Percentiles rank a stretch among this genome's conserved stretches.
phyloP scores from a whole-genome alignment of 192 early-diverging fungal species.

The Umbelopsis isabellina region DNA sequence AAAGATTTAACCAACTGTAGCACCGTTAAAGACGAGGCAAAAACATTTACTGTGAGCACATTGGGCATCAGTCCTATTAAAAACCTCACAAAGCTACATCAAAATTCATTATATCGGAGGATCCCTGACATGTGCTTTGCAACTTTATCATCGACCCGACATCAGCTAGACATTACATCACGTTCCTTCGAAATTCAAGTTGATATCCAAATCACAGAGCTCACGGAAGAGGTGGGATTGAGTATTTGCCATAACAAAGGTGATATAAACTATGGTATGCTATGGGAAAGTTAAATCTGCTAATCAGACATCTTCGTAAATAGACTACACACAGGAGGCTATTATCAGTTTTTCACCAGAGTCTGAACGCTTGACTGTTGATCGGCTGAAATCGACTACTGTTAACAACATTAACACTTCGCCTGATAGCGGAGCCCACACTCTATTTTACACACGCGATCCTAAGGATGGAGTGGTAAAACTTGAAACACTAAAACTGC shows the following conservation, averaged over 20 bases:
- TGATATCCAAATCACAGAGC: conserved; percentile 5
- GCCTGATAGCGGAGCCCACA: background rate
- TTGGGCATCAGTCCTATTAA: conserved; percentile 11
- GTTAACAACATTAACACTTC: conserved; percentile 4
- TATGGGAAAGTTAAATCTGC: background rate
- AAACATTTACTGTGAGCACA: conserved; percentile 7
- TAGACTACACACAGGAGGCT: conserved; percentile 1
- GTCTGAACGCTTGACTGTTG: conserved; percentile 1
- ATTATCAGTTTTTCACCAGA: conserved; percentile 2
- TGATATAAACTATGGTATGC: background rate
- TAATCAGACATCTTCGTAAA: background rate
- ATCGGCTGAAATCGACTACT: conserved; percentile 16
- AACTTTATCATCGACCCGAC: background rate
- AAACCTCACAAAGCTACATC: background rate
- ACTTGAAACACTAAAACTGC: conserved; percentile 22
- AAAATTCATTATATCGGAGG: background rate
- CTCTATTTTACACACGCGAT: conserved; percentile 13
- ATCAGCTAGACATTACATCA: background rate
- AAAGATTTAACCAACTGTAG: background rate
- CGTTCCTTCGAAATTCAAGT: conserved; percentile 4
- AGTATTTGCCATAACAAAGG: conserved; percentile 17
- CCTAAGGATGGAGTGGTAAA: background rate
- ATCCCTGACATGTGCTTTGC: conserved; percentile 15
- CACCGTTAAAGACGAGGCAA: background rate
- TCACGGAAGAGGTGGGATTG: conserved; percentile 3